Evolutionary conservation across 768 basidiomycete species (phyloP).

Genomic region (Russula foetens): DNA sequence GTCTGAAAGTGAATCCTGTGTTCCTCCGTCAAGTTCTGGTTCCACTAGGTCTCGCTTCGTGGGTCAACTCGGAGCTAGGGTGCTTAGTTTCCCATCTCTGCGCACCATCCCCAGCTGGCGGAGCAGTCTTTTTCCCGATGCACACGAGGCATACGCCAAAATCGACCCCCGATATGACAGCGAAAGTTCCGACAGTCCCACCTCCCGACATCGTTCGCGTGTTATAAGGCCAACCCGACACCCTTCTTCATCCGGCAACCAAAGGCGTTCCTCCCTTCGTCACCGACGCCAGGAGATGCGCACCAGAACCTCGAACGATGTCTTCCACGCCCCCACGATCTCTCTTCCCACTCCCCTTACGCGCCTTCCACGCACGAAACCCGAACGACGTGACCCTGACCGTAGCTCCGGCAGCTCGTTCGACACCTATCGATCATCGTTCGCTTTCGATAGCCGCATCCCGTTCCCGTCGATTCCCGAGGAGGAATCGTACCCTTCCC

Average conservation of each 20-base stretch:
- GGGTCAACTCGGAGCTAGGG: background rate
- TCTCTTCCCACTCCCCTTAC: background rate
- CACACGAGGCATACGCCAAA: background rate
- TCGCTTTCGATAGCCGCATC: background rate
- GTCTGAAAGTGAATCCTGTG: background rate
- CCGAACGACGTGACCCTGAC: background rate
- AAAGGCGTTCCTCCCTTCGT: background rate
- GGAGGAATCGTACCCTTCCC: constrained; percentile 13
- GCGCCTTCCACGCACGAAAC: background rate
- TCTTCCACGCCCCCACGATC: background rate
- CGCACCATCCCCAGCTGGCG: constrained; percentile 7
- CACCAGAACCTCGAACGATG: background rate
- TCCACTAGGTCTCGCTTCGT: background rate
- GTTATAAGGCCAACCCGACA: background rate
- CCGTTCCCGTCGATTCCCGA: constrained; percentile 3
- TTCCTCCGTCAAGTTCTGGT: background rate
- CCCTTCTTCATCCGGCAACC: background rate
- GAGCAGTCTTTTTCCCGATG: background rate
- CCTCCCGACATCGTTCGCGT: background rate
- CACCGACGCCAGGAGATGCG: background rate
- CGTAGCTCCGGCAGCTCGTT: background rate
- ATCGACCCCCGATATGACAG: background rate
- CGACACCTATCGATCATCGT: background rate
- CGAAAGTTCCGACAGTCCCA: background rate
- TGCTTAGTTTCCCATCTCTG: background rate